A percentile compares a stretch with the other conserved stretches of the same genome.
Evolutionary conservation across 371 early-diverging fungal species (phyloP).

Genomic region (Circinella umbellata): DNA sequence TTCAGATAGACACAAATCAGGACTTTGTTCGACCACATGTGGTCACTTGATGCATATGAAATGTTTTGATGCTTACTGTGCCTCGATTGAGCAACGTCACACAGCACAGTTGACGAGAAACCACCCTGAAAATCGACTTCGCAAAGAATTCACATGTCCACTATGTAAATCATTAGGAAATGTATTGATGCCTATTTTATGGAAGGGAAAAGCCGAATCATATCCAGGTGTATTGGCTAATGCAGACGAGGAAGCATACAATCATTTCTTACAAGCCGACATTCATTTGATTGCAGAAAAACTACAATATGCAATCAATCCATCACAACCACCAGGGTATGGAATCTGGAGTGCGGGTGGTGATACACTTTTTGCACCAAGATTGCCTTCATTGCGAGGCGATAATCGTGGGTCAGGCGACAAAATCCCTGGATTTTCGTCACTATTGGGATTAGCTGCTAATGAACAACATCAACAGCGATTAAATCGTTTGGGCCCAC

Average conservation of each 20-base stretch:
- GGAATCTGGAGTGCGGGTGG: constrained; percentile 20
- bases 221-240: constrained; percentile 55
- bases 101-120: constrained; percentile 80
- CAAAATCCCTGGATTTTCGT: constrained; percentile 15
- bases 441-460: constrained; percentile 8
- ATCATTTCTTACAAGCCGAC: constrained; percentile 44
- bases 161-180: constrained; percentile 96
- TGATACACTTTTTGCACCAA: constrained; percentile 15
- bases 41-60: constrained; percentile 94
- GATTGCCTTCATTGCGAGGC: constrained; percentile 12
- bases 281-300: constrained; percentile 25
- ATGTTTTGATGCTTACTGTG: constrained; percentile 87
- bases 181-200: constrained; percentile 69
- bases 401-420: neutral
- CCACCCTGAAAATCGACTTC: constrained; percentile 82
- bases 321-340: constrained; percentile 11
- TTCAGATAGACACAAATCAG: constrained; percentile 54
- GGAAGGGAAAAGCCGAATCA: constrained; percentile 63
- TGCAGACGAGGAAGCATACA: constrained; percentile 34
- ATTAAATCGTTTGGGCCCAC: constrained; percentile 33
- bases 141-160: constrained; percentile 91
- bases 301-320: constrained; percentile 30
- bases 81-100: constrained; percentile 80
- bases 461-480: constrained; percentile 14
- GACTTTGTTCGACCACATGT: constrained; percentile 82